Base-by-base conservation (phyloP, 192 early-diverging fungal genomes). In the Gaertneriomyces semiglobifer region DNA sequence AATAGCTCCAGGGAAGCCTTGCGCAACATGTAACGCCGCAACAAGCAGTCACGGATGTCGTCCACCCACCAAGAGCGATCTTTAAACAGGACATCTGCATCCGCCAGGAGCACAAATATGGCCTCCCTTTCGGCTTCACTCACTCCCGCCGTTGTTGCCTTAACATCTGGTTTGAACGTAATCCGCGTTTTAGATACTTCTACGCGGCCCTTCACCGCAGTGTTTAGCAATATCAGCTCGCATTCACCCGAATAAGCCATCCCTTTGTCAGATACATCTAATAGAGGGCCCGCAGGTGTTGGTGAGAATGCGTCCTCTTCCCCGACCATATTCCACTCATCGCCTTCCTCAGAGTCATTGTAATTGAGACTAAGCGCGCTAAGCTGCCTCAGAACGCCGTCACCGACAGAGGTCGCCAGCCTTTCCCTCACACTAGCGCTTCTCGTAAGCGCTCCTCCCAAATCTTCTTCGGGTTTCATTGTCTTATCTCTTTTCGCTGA, bases 1-100 rank as follows among this genome's bases (percentile, higher is more conserved):
- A 93, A 93, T 20, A 92, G 68, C 72, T 93, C 92, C 7, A 93
- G 45, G 9, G 89, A 91, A 46, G 87, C 85, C 60, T 89, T 88
- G 33, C 89, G 71, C 5, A 82, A 57, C 76, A 73, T 80, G 66
- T 80, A 82, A 11, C 81, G 59, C 9, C 80, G 65, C 18, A 79
- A 66, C 53, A 74, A 82, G 7, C 64, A 54, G 39, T 77, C 74
- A 8, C 51, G 40, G 1, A 82, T 54, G 12, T 71, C 65, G 10
- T 41, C n/a, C 8, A 82, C 41, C 3, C 63, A 56, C 77, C 80
- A 77, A 6, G 46, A 39, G 12, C 70, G 62, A 41, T 82, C 80
- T 10, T 66, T 55, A 10, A 74, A 41, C 18, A 81, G 58, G 20
- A 69, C 75, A 44, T 77, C 74, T 18, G 63, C 69, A 54, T 81